phyloP scores from a whole-genome alignment of 1,139 yeast genomes.

The Suhomyces atakaporum region DNA sequence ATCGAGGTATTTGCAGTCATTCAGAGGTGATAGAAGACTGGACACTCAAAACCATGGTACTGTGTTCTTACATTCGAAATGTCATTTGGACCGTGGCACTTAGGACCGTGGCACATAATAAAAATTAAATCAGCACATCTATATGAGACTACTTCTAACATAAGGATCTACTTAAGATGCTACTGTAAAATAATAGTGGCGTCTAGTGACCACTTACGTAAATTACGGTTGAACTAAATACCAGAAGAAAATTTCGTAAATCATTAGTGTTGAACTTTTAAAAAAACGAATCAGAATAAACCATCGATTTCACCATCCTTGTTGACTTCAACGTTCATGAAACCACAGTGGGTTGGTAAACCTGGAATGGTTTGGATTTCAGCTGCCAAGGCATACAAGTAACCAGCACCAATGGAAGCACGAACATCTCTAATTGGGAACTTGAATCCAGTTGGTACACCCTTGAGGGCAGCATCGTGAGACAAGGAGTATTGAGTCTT shows the following conservation, averaged over 20 bases:
- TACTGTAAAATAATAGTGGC: too few species aligned
- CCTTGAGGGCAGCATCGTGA: conserved; percentile 78
- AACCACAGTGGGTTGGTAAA: conserved; percentile 78
- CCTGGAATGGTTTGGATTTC: conserved; percentile 87
- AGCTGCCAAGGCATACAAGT: conserved; percentile 78
- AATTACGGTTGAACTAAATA: conserved; percentile 11
- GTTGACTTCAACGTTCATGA: conserved; percentile 80
- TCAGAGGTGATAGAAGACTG: too few species aligned
- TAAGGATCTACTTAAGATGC: too few species aligned
- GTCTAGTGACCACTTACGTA: too few species aligned
- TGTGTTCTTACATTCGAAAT: too few species aligned
- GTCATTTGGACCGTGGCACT: too few species aligned
- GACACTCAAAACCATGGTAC: too few species aligned
- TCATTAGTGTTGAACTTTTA: conserved; percentile 19
- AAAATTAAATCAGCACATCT: too few species aligned
- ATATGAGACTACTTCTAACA: too few species aligned
- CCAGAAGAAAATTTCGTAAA: conserved; percentile 8
- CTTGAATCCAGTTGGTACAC: conserved; percentile 77
- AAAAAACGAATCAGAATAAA: conserved; percentile 55
- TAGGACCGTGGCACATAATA: too few species aligned
- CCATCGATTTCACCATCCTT: conserved; percentile 87
- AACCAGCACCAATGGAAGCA: conserved; percentile 82
- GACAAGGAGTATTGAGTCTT: conserved; percentile 83
- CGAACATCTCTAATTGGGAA: conserved; percentile 81
- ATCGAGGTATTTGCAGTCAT: too few species aligned